Conservation (phyloP, 305 asterid species). For the Fraxinus sp. region DNA sequence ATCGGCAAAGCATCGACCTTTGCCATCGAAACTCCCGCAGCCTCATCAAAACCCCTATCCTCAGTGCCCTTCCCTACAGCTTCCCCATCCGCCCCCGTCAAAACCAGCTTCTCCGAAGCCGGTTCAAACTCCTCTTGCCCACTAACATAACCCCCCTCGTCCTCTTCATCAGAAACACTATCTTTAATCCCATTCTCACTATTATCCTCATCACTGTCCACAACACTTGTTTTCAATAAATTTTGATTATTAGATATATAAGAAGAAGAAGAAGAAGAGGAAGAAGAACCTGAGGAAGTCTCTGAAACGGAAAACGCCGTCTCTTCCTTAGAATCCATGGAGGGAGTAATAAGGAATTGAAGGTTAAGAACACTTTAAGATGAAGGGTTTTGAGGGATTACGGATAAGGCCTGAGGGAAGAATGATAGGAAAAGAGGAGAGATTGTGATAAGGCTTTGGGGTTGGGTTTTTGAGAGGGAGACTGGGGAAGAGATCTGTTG, state of each 20-base stretch:
- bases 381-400: conserved; percentile 33
- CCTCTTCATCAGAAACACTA: conserved; percentile 41
- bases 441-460: conserved; percentile 39
- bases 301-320: conserved; percentile 29
- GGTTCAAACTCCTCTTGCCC: conserved; percentile 58
- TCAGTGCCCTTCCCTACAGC: conserved; percentile 9
- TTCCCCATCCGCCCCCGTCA: conserved; percentile 27
- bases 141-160: conserved; percentile 51
- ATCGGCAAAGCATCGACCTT: conserved; percentile 30
- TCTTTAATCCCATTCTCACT: conserved; percentile 17
- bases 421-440: background rate
- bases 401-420: conserved; percentile 28
- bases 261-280: conserved; percentile 4
- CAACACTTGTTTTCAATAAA: conserved; percentile 23
- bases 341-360: background rate
- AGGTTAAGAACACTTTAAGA: background rate
- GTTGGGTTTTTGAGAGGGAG: conserved; percentile 22
- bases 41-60: conserved; percentile 31
- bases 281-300: conserved; percentile 42
- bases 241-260: conserved; percentile 21
- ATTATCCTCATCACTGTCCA: conserved; percentile 13
- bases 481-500: background rate
- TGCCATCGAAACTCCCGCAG: conserved; percentile 27
- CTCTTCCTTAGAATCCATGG: conserved; percentile 58
- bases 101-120: conserved; percentile 36